These are phyloP conservation scores for Penicillium occitanis DNA, from an alignment of 2,329 filamentous ascomycete species.

Conservation along the genomic window DNA sequence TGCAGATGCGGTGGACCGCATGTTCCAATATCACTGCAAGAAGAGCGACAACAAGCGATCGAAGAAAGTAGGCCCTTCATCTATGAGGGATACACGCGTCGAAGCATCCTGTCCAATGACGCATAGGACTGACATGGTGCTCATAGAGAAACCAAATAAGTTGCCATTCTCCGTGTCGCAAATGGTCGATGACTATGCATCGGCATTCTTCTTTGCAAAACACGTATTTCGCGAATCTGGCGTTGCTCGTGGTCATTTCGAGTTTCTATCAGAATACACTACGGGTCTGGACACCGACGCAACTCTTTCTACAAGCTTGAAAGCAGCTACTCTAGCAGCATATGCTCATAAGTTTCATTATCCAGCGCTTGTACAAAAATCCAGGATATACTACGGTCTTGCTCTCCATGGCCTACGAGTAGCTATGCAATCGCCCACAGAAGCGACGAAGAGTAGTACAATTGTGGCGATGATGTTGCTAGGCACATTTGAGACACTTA, in stretches of 20 bases:
- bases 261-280: conserved; percentile 19
- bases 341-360: conserved; percentile 20
- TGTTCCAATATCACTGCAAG: conserved; percentile 20
- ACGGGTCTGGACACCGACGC: background rate
- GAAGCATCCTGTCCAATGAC: background rate
- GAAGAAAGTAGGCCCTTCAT: background rate
- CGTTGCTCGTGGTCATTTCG: conserved; percentile 21
- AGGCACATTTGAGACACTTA: conserved; percentile 22
- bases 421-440: background rate
- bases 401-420: conserved; percentile 12
- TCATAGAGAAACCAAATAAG: background rate
- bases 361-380: conserved; percentile 14
- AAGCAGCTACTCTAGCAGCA: conserved; percentile 21
- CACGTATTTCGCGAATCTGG: conserved; percentile 22
- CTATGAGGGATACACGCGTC: too few relatives aligned
- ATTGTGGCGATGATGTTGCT: conserved; percentile 22
- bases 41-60: background rate
- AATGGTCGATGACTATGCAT: conserved; percentile 15
- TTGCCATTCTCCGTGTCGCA: background rate
- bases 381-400: conserved; percentile 19
- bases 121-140: background rate
- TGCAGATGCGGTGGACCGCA: conserved; percentile 23
- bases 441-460: conserved; percentile 14
- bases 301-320: conserved; percentile 15
- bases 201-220: conserved; percentile 21